phyloP scores from a whole-genome alignment of 306 rosid genomes.

The Corylus heterophylla region DNA sequence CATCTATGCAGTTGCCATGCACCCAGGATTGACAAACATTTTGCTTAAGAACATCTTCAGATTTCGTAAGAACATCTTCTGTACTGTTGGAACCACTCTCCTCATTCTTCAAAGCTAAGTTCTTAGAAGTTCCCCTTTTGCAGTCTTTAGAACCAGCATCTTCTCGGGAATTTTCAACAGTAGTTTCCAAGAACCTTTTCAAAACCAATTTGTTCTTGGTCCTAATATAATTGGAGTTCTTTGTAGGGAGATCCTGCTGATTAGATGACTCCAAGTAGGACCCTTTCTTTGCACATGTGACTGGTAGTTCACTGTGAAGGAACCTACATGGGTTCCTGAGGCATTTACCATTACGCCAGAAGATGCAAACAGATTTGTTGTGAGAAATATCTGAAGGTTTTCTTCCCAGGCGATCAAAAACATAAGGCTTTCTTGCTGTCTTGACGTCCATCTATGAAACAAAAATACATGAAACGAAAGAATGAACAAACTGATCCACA shows the following conservation, averaged over 20 bases:
- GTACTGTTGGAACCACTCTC: background rate
- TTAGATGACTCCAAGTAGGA: too few relatives aligned
- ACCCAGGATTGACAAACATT: slow-evolving; percentile 41
- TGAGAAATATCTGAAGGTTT: background rate
- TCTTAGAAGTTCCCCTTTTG: too few relatives aligned
- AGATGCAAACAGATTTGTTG: background rate
- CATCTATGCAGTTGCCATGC: slow-evolving; percentile 29
- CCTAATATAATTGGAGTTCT: background rate
- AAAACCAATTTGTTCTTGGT: background rate
- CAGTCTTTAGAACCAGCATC: too few relatives aligned
- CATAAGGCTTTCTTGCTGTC: too few relatives aligned
- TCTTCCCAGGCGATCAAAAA: too few relatives aligned
- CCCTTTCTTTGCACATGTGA: background rate
- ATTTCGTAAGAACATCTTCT: background rate
- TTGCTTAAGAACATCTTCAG: background rate
- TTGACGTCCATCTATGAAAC: too few relatives aligned
- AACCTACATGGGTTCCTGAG: background rate
- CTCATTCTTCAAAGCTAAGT: background rate
- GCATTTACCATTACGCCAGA: background rate
- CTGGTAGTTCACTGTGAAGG: background rate
- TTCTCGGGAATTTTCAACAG: too few relatives aligned
- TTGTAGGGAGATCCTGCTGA: background rate
- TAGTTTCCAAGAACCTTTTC: background rate
- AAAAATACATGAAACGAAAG: too few relatives aligned
- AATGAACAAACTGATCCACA: too few relatives aligned